phyloP scores from a whole-genome alignment of 208 protist genomes.

The Trypanosoma lewisi region DNA sequence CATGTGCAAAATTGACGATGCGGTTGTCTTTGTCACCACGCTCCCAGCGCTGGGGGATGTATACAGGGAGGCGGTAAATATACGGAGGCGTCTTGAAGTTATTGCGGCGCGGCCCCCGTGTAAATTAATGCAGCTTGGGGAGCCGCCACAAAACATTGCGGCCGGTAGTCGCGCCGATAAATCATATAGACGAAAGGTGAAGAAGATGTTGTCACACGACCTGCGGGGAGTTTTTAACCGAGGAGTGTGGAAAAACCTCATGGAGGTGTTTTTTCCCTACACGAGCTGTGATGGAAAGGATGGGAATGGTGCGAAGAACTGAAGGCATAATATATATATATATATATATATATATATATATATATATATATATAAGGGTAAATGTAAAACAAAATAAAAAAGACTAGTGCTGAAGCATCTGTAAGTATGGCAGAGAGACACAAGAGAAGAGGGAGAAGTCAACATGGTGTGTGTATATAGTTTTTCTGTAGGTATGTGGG shows the following conservation, averaged over 20 bases:
- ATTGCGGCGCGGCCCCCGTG: conserved; percentile 54
- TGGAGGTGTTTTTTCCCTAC: conserved; percentile 81
- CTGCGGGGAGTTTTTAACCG: conserved; percentile 72
- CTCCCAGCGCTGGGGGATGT: conserved; percentile 56
- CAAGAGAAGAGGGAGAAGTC: neutral
- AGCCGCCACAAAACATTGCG: conserved; percentile 33
- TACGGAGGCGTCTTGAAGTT: conserved; percentile 44
- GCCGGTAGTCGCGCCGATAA: conserved; percentile 42
- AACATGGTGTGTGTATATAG: neutral
- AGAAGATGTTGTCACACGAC: conserved; percentile 47
- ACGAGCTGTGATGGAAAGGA: conserved; percentile 1
- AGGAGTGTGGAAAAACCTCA: conserved; percentile 65
- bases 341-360: too few relatives aligned
- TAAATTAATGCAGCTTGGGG: conserved; percentile 36
- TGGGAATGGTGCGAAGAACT: too few relatives aligned
- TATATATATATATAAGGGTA: too few relatives aligned
- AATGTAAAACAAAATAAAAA: too few relatives aligned
- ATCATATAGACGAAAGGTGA: conserved; percentile 59
- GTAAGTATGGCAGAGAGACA: neutral
- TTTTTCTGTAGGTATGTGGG: too few relatives aligned
- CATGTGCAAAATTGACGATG: conserved; percentile 85
- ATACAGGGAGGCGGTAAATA: conserved; percentile 56
- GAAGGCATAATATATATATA: too few relatives aligned
- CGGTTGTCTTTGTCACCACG: conserved; percentile 47
- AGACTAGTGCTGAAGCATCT: too few relatives aligned